Conservation (phyloP, 805 yeast species). For the Candida tammaniensis region DNA sequence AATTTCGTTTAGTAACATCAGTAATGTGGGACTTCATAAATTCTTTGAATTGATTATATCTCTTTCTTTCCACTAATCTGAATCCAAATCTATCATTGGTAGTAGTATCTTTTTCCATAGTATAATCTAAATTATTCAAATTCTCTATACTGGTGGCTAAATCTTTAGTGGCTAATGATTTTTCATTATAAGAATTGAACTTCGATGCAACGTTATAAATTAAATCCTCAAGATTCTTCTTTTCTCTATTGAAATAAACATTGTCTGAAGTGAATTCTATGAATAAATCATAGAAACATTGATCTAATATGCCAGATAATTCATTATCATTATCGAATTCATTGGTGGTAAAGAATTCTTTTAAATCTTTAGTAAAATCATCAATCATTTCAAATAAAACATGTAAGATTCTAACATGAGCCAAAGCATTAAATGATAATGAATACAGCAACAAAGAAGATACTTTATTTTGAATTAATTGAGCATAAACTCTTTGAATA, state of each 20-base stretch:
- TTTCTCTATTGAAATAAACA: constrained; percentile 69
- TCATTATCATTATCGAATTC: constrained; percentile 48
- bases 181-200: constrained; percentile 40
- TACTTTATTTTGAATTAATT: constrained; percentile 57
- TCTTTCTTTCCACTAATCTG: constrained; percentile 38
- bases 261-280: constrained; percentile 63
- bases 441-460: constrained; percentile 62
- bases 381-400: constrained; percentile 58
- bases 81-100: constrained; percentile 27
- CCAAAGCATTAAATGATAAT: constrained; percentile 57
- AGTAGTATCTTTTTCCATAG: constrained; percentile 6
- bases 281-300: constrained; percentile 70
- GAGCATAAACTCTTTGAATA: constrained; percentile 73
- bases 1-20: constrained; percentile 28
- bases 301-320: constrained; percentile 57
- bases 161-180: constrained; percentile 31
- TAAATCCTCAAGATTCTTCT: constrained; percentile 58
- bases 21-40: constrained; percentile 51
- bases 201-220: constrained; percentile 44
- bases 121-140: constrained; percentile 26
- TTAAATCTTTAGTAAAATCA: constrained; percentile 61
- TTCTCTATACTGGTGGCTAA: constrained; percentile 32
- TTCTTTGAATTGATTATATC: constrained; percentile 51
- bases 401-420: constrained; percentile 75
- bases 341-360: constrained; percentile 52